These are phyloP conservation scores for Stagonosporopsis rhizophila DNA, from an alignment of 2,329 filamentous ascomycete genomes.

Conservation along the genomic window DNA sequence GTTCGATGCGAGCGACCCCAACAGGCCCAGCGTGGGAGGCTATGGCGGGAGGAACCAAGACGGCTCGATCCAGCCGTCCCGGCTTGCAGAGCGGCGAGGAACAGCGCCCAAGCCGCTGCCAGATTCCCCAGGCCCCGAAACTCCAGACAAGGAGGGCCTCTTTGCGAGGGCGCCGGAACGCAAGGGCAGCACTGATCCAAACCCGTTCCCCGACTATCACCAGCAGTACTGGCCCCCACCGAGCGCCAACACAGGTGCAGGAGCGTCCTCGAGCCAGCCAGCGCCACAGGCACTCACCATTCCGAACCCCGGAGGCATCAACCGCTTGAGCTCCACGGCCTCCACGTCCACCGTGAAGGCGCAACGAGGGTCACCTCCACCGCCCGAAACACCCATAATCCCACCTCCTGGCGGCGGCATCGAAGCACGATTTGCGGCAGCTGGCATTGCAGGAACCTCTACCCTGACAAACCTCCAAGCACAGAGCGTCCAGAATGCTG, in stretches of 20 bases:
- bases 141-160: constrained; percentile 78
- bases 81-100: constrained; percentile 81
- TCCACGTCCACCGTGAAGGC: constrained; percentile 93
- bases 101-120: constrained; percentile 83
- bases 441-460: constrained; percentile 85
- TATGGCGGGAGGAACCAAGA: constrained; percentile 50
- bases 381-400: constrained; percentile 87
- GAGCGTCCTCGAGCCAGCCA: constrained; percentile 31
- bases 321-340: constrained; percentile 77
- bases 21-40: constrained; percentile 55
- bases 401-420: constrained; percentile 82
- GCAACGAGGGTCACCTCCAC: constrained; percentile 89
- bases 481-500: constrained; percentile 80
- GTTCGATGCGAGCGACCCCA: constrained; percentile 58
- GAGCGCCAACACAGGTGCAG: constrained; percentile 16
- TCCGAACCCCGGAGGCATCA: constrained; percentile 62
- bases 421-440: constrained; percentile 88
- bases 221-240: constrained; percentile 68
- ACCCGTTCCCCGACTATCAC: constrained; percentile 61
- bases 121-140: constrained; percentile 78
- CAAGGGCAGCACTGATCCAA: constrained; percentile 37
- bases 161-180: constrained; percentile 70
- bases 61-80: constrained; percentile 58
- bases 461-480: constrained; percentile 78
- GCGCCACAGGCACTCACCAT: constrained; percentile 55